Conservation (phyloP, 2,329 filamentous ascomycete genomes). For the Fusarium nelsonii region DNA sequence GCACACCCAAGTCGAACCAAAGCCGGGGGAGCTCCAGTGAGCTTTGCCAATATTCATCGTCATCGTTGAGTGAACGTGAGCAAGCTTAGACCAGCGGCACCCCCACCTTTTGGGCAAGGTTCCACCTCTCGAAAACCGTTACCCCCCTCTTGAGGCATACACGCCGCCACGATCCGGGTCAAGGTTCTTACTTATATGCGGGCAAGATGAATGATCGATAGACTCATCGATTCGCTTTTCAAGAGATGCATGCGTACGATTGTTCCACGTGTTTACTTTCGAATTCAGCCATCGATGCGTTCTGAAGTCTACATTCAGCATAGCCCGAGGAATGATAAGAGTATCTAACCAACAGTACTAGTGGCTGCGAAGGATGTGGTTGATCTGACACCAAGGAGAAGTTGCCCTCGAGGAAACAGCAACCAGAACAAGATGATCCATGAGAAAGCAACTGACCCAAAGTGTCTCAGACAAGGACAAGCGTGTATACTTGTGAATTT, state of each 20-base stretch:
- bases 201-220: conserved; percentile 25
- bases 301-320: background rate
- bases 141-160: conserved; percentile 17
- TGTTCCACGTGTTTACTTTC: background rate
- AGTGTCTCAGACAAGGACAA: conserved; percentile 14
- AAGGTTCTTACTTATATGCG: conserved; percentile 23
- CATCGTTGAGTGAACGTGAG: conserved; percentile 30
- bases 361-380: background rate
- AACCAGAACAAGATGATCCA: background rate
- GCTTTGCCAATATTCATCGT: conserved; percentile 15
- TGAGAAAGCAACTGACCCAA: conserved; percentile 4
- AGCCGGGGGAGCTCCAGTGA: conserved; percentile 5
- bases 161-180: conserved; percentile 37
- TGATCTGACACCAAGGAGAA: background rate
- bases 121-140: conserved; percentile 39
- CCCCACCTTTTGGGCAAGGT: conserved; percentile 12
- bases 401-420: background rate
- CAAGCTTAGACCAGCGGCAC: conserved; percentile 23
- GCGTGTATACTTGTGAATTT: background rate
- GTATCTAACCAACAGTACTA: background rate
- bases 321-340: background rate
- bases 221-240: conserved; percentile 5
- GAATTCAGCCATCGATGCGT: background rate
- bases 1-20: background rate
- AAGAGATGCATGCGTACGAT: background rate